Percentiles rank a stretch among this genome's conserved stretches.
phyloP scores from a whole-genome alignment of 345 rosid species.

The Gossypium sturtianum region DNA sequence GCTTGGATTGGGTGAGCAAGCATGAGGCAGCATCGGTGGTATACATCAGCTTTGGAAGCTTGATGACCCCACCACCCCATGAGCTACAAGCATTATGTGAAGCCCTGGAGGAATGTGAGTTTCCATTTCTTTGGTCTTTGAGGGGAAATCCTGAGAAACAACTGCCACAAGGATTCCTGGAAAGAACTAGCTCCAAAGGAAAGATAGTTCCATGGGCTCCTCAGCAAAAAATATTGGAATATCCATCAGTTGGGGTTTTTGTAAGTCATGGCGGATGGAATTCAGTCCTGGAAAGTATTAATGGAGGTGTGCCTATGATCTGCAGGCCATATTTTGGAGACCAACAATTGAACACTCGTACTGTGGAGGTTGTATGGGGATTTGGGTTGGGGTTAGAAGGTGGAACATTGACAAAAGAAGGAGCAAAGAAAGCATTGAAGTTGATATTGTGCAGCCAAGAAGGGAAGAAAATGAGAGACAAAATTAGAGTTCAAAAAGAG shows the following conservation, averaged over 20 bases:
- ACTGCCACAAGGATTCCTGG: constrained; percentile 30
- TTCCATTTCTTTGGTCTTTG: constrained; percentile 58
- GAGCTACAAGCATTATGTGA: constrained; percentile 44
- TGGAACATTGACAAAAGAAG: constrained; percentile 30
- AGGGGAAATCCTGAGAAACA: background rate
- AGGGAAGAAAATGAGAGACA: constrained; percentile 39
- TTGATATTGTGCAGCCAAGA: constrained; percentile 22
- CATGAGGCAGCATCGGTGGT: constrained; percentile 38
- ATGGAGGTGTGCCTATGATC: constrained; percentile 46
- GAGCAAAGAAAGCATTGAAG: constrained; percentile 20
- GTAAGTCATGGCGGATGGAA: no score
- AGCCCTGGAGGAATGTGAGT: constrained; percentile 29
- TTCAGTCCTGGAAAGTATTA: constrained; percentile 30
- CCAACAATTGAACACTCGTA: constrained; percentile 31
- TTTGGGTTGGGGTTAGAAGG: constrained; percentile 41
- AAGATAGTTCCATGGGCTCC: constrained; percentile 59
- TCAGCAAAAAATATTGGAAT: constrained; percentile 35
- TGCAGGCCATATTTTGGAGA: constrained; percentile 49
- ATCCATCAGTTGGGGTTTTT: constrained; percentile 19
- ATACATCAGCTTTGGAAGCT: constrained; percentile 62
- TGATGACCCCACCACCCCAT: constrained; percentile 28
- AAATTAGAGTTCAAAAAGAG: constrained; percentile 10
- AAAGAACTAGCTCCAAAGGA: constrained; percentile 26
- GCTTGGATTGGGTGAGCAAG: constrained; percentile 48
- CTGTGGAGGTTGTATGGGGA: constrained; percentile 35